Base-by-base conservation (phyloP, 2,329 filamentous ascomycete species). In the Fusarium compactum region DNA sequence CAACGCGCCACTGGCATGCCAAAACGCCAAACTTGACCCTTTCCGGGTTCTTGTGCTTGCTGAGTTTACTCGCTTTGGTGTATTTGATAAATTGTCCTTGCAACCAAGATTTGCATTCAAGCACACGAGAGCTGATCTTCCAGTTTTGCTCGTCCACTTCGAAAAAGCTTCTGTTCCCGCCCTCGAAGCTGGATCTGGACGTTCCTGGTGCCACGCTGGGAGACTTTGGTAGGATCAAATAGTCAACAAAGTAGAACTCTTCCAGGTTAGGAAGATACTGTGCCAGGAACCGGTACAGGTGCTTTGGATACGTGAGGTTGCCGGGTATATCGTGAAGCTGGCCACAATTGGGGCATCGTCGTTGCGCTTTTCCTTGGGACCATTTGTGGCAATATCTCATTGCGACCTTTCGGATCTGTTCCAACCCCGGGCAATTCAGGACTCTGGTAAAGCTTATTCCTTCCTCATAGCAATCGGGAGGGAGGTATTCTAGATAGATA, bases 211-310 rank as follows among this genome's bases (percentile, higher is more conserved):
- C 57, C 30, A 18, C 65, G 10, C 27, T 29, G 10, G 27, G 27
- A 29, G 27, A 29, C 50, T 78, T 79, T 9, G 78, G 78, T 12
- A 82, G 64, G 6, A 82, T 80, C 8, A 82, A 74, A 54, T 82
- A 83, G 65, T 85, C 83, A 24, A 85, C 74, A 47, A 85, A 81
- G 62, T 82, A 84, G 45, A 85, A 83, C 3, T 79, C 76, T 59
- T 84, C 79, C 8, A 85, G 74, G 16, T 80, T 82, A 3, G 80
- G 80, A 16, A 82, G 73, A 64, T 82, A 79, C 12, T 82, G 74
- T 4, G 81, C 78, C 9, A 83, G 74, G 32, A 85, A 83, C 51
- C 84, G 81, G 68, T 83, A 84, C 2, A 84, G 73, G 55, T 85
- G 83, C 8, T 75, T 73, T 0, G 83, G 83, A 30, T 78, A 79